Evolutionary conservation across 208 protist genomes (phyloP).

Genomic region (Acanthamoeba royreba): DNA sequence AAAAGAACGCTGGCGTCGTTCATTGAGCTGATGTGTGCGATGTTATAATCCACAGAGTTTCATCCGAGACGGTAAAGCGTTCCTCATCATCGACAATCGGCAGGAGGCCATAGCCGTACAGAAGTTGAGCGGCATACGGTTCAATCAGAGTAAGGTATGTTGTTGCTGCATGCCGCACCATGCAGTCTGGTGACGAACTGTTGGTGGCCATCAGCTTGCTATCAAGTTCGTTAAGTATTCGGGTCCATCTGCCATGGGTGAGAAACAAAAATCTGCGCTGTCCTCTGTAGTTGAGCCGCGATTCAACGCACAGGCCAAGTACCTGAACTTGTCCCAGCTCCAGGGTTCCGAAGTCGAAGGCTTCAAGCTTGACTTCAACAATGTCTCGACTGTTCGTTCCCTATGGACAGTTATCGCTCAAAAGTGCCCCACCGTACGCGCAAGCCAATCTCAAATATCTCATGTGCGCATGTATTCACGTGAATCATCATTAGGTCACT

Average conservation of each 20-base stretch:
- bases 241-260: neutral
- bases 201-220: neutral
- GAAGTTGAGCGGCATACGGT: constrained; percentile 50
- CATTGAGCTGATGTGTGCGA: neutral
- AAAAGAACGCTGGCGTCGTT: neutral
- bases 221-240: constrained; percentile 37
- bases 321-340: constrained; percentile 23
- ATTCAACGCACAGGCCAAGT: constrained; percentile 20
- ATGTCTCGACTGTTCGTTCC: neutral
- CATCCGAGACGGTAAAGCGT: constrained; percentile 16
- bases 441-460: too few species aligned
- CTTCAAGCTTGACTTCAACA: constrained; percentile 44
- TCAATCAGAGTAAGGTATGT: neutral
- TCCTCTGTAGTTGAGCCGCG: neutral
- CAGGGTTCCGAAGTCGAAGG: neutral
- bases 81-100: constrained; percentile 33
- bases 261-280: constrained; percentile 6
- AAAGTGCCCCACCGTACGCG: constrained; percentile 35
- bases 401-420: constrained; percentile 31
- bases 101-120: neutral
- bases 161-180: neutral
- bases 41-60: neutral
- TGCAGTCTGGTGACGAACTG: neutral
- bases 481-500: neutral
- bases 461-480: too few species aligned